A percentile compares a stretch with the other conserved stretches of the same genome.
Conservation (phyloP, 2,329 filamentous ascomycete genomes). For the Aspergillus felis region DNA sequence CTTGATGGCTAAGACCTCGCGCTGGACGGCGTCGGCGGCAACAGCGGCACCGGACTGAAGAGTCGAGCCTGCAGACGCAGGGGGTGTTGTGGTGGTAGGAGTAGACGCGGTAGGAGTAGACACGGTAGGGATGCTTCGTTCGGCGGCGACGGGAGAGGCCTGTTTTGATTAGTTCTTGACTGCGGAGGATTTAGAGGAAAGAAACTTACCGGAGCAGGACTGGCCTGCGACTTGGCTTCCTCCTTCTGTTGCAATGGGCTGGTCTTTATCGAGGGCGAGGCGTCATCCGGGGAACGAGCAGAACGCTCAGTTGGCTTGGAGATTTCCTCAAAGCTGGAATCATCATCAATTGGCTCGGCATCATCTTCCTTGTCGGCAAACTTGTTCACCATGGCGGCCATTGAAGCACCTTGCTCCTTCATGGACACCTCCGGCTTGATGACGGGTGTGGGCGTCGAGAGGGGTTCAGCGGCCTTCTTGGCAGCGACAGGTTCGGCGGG, state of each 20-base stretch:
- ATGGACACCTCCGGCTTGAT: slow-evolving; percentile 62
- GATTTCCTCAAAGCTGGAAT: slow-evolving; percentile 83
- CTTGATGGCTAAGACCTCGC: slow-evolving; percentile 73
- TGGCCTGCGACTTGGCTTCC: slow-evolving; percentile 20
- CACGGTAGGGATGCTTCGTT: slow-evolving; percentile 25
- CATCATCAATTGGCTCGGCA: slow-evolving; percentile 55
- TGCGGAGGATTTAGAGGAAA: not conserved
- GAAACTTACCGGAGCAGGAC: slow-evolving; percentile 20
- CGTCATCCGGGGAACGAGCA: slow-evolving; percentile 25
- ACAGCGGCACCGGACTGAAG: slow-evolving; percentile 26
- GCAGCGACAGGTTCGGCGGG: slow-evolving; percentile 31
- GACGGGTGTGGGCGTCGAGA: slow-evolving; percentile 31
- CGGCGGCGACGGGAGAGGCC: slow-evolving; percentile 12
- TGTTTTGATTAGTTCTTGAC: slow-evolving; percentile 3
- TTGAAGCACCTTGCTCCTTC: slow-evolving; percentile 81
- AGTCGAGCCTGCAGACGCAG: slow-evolving; percentile 13
- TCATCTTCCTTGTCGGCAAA: slow-evolving; percentile 74
- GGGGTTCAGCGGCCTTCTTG: slow-evolving; percentile 24
- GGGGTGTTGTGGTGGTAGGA: slow-evolving; percentile 38
- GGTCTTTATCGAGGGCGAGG: slow-evolving; percentile 25
- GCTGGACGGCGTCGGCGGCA: slow-evolving; percentile 54
- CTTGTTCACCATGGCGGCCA: slow-evolving; percentile 78
- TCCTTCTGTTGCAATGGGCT: slow-evolving; percentile 31
- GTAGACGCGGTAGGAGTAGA: slow-evolving; percentile 33
- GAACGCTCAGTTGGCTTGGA: slow-evolving; percentile 67